Percentiles rank a stretch among this genome's conserved stretches.
These are phyloP conservation scores for Colletotrichum tamarilloi DNA, from an alignment of 2,329 filamentous ascomycete species.

Conservation along the genomic window DNA sequence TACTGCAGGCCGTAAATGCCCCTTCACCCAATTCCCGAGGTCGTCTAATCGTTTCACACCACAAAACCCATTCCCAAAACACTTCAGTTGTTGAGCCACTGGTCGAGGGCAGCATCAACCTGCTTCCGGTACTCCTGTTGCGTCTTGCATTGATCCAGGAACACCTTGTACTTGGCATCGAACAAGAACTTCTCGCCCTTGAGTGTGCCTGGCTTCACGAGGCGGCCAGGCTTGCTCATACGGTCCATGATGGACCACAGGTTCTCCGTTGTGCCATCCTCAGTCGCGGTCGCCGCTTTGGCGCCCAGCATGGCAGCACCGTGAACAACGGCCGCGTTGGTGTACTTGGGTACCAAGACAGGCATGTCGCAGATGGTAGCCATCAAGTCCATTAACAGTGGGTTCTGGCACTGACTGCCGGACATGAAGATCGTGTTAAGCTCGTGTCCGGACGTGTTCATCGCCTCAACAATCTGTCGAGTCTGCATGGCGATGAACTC, in stretches of 20 bases:
- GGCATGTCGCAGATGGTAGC: conserved; percentile 93
- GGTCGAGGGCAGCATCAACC: conserved; percentile 72
- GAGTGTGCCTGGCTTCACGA: conserved; percentile 80
- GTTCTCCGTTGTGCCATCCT: conserved; percentile 82
- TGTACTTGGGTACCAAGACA: conserved; percentile 91
- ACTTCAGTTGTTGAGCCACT: conserved; percentile 40
- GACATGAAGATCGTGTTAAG: conserved; percentile 99
- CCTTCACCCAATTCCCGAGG: background rate
- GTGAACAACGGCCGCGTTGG: conserved; percentile 95
- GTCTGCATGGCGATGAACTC: conserved; percentile 99
- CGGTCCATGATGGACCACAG: conserved; percentile 98
- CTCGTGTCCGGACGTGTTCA: conserved; percentile 90
- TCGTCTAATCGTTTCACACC: background rate
- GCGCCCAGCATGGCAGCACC: conserved; percentile 98
- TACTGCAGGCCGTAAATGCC: background rate
- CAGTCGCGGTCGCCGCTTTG: conserved; percentile 89
- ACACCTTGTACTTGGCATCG: conserved; percentile 93
- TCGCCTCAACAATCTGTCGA: conserved; percentile 91
- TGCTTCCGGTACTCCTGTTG: conserved; percentile 85
- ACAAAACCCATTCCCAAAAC: background rate
- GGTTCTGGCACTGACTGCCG: conserved; percentile 96
- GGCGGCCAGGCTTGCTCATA: conserved; percentile 92
- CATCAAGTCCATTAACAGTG: conserved; percentile 89
- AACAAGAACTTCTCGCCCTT: conserved; percentile 81
- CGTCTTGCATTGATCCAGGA: conserved; percentile 88